Percentiles rank a stretch among this genome's conserved stretches.
These are phyloP conservation scores for Flagelloscypha sp. DNA, from an alignment of 768 basidiomycete genomes.

Conservation along the genomic window DNA sequence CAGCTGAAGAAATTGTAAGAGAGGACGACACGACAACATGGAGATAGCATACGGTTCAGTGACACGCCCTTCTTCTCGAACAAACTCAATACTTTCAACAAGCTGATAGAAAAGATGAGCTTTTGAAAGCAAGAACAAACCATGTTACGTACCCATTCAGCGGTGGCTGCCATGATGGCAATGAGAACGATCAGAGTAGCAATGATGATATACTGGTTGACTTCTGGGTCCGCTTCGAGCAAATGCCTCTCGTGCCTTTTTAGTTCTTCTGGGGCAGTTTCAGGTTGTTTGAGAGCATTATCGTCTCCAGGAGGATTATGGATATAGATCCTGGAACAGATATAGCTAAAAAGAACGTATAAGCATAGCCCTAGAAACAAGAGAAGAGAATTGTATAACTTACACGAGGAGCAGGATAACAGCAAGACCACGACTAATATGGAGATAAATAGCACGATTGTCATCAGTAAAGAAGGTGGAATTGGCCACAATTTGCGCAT, in stretches of 20 bases:
- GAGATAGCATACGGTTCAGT: constrained; percentile 39
- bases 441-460: constrained; percentile 39
- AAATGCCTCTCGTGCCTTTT: constrained; percentile 29
- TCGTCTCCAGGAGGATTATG: constrained; percentile 69
- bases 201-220: constrained; percentile 58
- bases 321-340: constrained; percentile 59
- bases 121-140: no score
- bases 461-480: constrained; percentile 33
- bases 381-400: constrained; percentile 16
- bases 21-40: neutral
- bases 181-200: constrained; percentile 43
- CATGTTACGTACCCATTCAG: constrained; percentile 75
- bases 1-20: constrained; percentile 32
- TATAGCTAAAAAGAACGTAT: constrained; percentile 38
- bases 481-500: constrained; percentile 13
- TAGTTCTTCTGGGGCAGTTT: constrained; percentile 37
- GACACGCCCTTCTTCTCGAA: constrained; percentile 35
- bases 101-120: no score
- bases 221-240: constrained; percentile 37
- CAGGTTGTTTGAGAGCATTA: no score
- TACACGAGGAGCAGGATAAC: constrained; percentile 55
- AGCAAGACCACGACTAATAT: constrained; percentile 59
- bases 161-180: constrained; percentile 58
- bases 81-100: constrained; percentile 54
- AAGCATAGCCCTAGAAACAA: neutral